Conservation (phyloP, 192 early-diverging fungal species). For the Gonapodya sp. region DNA sequence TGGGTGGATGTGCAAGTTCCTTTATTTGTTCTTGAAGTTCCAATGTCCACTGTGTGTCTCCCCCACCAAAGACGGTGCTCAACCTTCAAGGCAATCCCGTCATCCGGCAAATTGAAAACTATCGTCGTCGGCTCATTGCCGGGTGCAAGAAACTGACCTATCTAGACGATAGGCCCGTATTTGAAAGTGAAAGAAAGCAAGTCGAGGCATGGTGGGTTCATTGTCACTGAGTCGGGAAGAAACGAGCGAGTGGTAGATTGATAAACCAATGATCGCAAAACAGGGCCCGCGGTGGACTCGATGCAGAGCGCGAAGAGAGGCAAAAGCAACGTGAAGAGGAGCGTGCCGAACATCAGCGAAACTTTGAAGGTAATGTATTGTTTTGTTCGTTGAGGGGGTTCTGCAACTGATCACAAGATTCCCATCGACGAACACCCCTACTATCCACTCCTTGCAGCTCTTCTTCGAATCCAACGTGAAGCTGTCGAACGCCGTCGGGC, state of each 20-base stretch:
- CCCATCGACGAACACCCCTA: not conserved
- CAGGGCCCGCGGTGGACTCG: constrained; percentile 30
- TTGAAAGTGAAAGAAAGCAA: constrained; percentile 43
- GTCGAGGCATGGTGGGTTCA: constrained; percentile 39
- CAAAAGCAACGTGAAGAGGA: constrained; percentile 36
- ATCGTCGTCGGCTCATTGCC: constrained; percentile 35
- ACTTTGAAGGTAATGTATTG: constrained; percentile 28
- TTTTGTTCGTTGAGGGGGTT: not conserved
- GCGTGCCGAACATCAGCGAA: constrained; percentile 29
- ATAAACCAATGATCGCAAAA: not conserved
- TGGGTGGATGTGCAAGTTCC: constrained; percentile 18
- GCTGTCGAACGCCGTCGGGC: not conserved
- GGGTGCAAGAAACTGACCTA: constrained; percentile 34
- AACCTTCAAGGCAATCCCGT: constrained; percentile 52
- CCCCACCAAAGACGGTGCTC: constrained; percentile 32
- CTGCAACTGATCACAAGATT: no score
- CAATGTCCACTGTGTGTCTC: not conserved
- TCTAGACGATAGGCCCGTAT: constrained; percentile 50
- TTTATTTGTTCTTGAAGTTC: constrained; percentile 11
- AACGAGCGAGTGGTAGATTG: no score
- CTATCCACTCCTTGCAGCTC: not conserved
- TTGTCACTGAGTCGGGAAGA: no score
- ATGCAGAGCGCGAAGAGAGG: constrained; percentile 40
- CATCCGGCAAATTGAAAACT: constrained; percentile 40
- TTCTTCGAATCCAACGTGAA: not conserved